Evolutionary conservation across 345 rosid species (phyloP), one percentile per base, ranked within the genome.

Genomic region (Carallia brachiata): DNA sequence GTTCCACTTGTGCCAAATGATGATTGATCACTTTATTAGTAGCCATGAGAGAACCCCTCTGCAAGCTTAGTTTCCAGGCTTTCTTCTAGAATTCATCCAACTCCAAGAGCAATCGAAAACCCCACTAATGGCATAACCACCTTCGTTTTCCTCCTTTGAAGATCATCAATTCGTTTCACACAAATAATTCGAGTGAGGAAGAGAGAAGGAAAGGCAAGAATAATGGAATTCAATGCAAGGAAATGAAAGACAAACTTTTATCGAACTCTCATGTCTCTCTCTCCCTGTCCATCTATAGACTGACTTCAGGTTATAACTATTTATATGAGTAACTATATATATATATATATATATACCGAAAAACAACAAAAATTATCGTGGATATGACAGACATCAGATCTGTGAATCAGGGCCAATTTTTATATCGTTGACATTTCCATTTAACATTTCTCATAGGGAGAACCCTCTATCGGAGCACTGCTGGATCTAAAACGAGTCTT

Each of bases 121-220:
- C 76, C 74, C 88, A 80, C 83, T 79, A 80, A 72, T 70, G 80
- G 71, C 77, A 80, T 79, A 78, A 78, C 73, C 61, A 69, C 60
- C 73, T 72, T 59, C 73, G 68, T 68, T 65, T 70, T 69, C 50
- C 75, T 76, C 66, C 57, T 66, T 65, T 34, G 75, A 64, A 73
- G 75, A 70, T 78, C 71, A 77, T 55, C 57, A 36, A 19, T 63
- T 23, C 56, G 31, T 16, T 30, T 63, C 13, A 3, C 61, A 66
- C 2, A 54, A 37, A 61, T 6, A 52, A 53, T 76, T 52, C 56
- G 2, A 28, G 36, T 36, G 13, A 47, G 36, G 36, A 65, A 52
- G 68, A 67, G 85, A 32, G 58, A 62, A 58, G 74, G 70, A 59
- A 56, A 37, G 31, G 13, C 32, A 23, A 59, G 61, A 54, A 66